These are phyloP conservation scores for Crataegus laevigata DNA, from an alignment of 306 rosid genomes.

Conservation along the genomic window DNA sequence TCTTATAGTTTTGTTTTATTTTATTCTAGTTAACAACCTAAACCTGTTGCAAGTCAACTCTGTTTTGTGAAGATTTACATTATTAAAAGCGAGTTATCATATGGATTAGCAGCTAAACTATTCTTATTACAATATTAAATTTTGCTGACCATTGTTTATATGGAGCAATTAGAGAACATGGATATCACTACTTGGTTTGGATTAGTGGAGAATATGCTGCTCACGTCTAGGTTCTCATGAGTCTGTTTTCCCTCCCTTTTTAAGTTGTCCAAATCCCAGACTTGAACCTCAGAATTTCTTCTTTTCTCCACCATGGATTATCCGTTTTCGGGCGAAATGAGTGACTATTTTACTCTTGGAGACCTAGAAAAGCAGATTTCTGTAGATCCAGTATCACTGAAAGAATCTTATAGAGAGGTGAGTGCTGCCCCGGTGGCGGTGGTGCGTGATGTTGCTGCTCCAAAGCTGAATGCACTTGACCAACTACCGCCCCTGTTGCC, in stretches of 20 bases:
- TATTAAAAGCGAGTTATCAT: not conserved
- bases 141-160: not conserved
- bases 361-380: conserved; percentile 54
- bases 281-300: conserved; percentile 13
- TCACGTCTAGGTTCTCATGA: conserved; percentile 15
- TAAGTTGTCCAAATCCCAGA: conserved; percentile 14
- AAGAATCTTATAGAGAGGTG: conserved; percentile 18
- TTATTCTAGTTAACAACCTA: not conserved
- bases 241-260: conserved; percentile 4
- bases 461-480: conserved; percentile 9
- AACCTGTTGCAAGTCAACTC: conserved; percentile 21
- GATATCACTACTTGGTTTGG: conserved; percentile 29
- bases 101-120: not conserved
- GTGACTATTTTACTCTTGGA: not conserved
- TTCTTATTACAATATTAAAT: not conserved
- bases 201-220: conserved; percentile 21
- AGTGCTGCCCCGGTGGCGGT: not conserved
- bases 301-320: conserved; percentile 13
- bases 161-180: conserved; percentile 21
- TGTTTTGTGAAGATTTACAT: not conserved
- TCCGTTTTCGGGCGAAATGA: conserved; percentile 20
- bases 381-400: conserved; percentile 68
- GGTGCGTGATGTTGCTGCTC: conserved; percentile 26
- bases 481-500: conserved; percentile 50
- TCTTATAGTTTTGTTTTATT: not conserved